Percentiles rank a stretch among this genome's conserved stretches.
These are phyloP conservation scores for Fusarium fujikuroi DNA, from an alignment of 2,329 filamentous ascomycete species.

Conservation along the genomic window DNA sequence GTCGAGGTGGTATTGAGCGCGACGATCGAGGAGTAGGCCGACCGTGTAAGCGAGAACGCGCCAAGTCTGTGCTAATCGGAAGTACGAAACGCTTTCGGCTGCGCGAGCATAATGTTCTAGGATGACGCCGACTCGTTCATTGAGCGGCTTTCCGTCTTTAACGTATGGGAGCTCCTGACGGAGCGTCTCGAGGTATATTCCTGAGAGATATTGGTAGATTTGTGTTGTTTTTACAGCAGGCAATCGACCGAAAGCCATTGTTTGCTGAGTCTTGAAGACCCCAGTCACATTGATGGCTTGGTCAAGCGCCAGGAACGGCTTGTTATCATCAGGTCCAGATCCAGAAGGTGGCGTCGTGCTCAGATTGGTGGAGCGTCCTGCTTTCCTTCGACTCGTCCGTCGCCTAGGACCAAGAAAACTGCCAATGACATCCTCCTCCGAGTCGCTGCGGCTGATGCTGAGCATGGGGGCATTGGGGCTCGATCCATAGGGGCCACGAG, in stretches of 20 bases:
- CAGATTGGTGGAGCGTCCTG: conserved; percentile 56
- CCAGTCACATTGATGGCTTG: conserved; percentile 68
- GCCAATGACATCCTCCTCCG: conserved; percentile 71
- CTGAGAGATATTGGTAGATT: conserved; percentile 66
- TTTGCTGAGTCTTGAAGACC: conserved; percentile 67
- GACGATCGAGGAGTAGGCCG: conserved; percentile 62
- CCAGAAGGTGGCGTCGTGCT: conserved; percentile 67
- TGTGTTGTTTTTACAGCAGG: conserved; percentile 62
- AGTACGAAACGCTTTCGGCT: conserved; percentile 67
- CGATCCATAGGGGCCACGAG: conserved; percentile 58
- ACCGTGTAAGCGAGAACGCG: conserved; percentile 68
- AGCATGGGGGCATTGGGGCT: conserved; percentile 62
- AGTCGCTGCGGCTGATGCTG: conserved; percentile 70
- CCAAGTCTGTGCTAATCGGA: conserved; percentile 73
- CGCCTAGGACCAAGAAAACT: conserved; percentile 66
- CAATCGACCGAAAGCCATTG: conserved; percentile 69
- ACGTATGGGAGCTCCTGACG: conserved; percentile 58
- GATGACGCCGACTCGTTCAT: conserved; percentile 60
- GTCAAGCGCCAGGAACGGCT: conserved; percentile 63
- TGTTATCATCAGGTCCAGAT: conserved; percentile 45
- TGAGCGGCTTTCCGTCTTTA: conserved; percentile 52
- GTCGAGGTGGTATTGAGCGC: conserved; percentile 68
- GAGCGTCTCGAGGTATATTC: conserved; percentile 66
- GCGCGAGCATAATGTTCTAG: conserved; percentile 67
- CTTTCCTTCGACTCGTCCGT: conserved; percentile 54